A percentile compares a stretch with the other conserved stretches of the same genome.
Conservation (phyloP, 2,329 filamentous ascomycete species). For the Diaporthe eres region DNA sequence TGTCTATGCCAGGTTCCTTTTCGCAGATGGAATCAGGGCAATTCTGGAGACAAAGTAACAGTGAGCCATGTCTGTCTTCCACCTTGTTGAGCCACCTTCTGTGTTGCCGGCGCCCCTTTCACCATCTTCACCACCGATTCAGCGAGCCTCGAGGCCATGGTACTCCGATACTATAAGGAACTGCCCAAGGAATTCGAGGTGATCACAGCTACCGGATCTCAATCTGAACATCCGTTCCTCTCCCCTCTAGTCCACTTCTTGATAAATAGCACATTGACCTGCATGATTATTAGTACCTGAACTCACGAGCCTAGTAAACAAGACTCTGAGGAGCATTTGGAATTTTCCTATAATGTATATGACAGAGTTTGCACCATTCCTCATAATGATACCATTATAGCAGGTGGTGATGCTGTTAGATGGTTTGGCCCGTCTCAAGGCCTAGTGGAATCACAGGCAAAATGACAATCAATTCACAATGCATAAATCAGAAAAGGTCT, state of each 20-base stretch:
- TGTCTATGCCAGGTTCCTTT: slow-evolving; percentile 4
- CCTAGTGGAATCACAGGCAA: background rate
- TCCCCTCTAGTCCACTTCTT: background rate
- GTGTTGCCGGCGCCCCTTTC: background rate
- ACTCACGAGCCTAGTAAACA: background rate
- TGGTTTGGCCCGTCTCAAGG: background rate
- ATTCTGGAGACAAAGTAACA: background rate
- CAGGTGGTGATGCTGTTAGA: background rate
- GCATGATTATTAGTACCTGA: background rate
- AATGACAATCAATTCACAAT: background rate
- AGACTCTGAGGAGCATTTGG: background rate
- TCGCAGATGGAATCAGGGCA: slow-evolving; percentile 27
- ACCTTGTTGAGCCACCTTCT: background rate
- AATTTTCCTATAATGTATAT: background rate
- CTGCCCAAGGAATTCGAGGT: background rate
- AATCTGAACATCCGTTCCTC: background rate
- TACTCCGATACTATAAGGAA: background rate
- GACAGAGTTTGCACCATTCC: background rate
- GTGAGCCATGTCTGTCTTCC: background rate
- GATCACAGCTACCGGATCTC: background rate
- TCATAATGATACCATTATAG: background rate
- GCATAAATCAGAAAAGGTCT: background rate
- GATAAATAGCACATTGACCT: background rate
- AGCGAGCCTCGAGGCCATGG: background rate
- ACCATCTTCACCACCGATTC: background rate